These are phyloP conservation scores for Planoprotostelium fungivorum DNA, from an alignment of 78 protist genomes.

Conservation along the genomic window DNA sequence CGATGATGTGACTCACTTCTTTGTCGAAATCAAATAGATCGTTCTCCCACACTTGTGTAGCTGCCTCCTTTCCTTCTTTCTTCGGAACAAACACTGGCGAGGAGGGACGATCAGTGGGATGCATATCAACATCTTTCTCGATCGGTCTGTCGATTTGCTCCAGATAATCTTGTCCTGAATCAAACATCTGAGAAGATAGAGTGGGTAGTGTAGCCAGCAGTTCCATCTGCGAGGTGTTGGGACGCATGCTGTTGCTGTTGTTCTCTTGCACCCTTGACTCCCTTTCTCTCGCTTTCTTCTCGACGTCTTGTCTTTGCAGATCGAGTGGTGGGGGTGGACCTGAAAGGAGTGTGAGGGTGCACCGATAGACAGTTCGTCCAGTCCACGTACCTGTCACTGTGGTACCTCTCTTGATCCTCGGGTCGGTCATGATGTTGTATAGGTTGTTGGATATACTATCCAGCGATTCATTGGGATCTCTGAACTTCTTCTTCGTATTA, in stretches of 20 bases:
- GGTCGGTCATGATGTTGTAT: background rate
- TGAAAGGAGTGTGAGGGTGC: background rate
- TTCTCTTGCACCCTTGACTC: background rate
- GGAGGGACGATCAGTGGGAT: background rate
- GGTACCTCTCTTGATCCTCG: background rate
- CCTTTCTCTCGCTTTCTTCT: background rate
- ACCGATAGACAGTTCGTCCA: background rate
- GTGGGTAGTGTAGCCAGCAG: background rate
- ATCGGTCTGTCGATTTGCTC: background rate
- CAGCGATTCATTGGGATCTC: background rate
- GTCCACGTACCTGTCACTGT: background rate
- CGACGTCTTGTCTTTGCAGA: background rate
- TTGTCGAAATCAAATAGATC: background rate
- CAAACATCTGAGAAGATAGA: background rate
- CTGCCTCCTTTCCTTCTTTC: background rate
- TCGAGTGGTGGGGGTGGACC: background rate
- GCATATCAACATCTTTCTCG: background rate
- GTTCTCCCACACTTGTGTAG: background rate
- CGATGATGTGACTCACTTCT: background rate
- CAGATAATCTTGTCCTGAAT: background rate
- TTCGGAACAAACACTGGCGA: background rate
- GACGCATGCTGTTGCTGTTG: background rate
- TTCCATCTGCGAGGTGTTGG: no score
- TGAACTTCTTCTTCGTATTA: background rate
- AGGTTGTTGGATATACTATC: background rate